phyloP scores from a whole-genome alignment of 2,329 filamentous ascomycete species.

The Ambrosiella cleistominuta region DNA sequence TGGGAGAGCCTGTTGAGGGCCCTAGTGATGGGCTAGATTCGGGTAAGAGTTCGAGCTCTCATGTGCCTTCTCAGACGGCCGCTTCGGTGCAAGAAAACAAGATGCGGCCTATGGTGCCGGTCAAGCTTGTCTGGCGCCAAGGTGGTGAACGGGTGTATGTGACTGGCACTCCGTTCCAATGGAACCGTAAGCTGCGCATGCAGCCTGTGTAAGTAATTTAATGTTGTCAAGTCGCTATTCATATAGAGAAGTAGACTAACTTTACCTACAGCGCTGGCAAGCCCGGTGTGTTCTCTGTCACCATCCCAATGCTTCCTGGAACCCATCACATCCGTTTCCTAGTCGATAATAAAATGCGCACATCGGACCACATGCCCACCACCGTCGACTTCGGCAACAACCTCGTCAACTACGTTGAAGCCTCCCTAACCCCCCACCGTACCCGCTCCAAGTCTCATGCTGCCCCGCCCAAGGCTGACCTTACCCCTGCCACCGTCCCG shows the following conservation, averaged over 20 bases:
- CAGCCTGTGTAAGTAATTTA: slow-evolving; percentile 55
- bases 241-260: slow-evolving; percentile 3
- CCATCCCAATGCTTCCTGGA: slow-evolving; percentile 70
- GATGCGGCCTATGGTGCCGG: slow-evolving; percentile 57
- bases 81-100: slow-evolving; percentile 25
- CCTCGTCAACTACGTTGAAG: slow-evolving; percentile 94
- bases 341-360: slow-evolving; percentile 84
- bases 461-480: slow-evolving; percentile 16
- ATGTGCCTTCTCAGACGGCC: slow-evolving; percentile 56
- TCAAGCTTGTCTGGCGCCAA: slow-evolving; percentile 67
- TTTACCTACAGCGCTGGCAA: slow-evolving; percentile 28
- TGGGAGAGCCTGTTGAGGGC: slow-evolving; percentile 19
- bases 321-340: slow-evolving; percentile 96
- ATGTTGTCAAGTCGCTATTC: too few species aligned
- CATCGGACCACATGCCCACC: slow-evolving; percentile 71
- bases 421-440: slow-evolving; percentile 50
- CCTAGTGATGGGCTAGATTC: slow-evolving; percentile 30
- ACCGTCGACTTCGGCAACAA: slow-evolving; percentile 97
- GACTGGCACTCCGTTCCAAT: slow-evolving; percentile 91
- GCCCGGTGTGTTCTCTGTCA: slow-evolving; percentile 53
- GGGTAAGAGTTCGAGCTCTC: slow-evolving; percentile 37
- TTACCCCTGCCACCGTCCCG: not conserved
- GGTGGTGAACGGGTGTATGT: slow-evolving; percentile 85
- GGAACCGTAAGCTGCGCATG: slow-evolving; percentile 85
- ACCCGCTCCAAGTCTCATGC: slow-evolving; percentile 9